Percentiles rank a stretch among this genome's conserved stretches.
Conservation (phyloP, 345 rosid species). For the Pistacia integerrima region DNA sequence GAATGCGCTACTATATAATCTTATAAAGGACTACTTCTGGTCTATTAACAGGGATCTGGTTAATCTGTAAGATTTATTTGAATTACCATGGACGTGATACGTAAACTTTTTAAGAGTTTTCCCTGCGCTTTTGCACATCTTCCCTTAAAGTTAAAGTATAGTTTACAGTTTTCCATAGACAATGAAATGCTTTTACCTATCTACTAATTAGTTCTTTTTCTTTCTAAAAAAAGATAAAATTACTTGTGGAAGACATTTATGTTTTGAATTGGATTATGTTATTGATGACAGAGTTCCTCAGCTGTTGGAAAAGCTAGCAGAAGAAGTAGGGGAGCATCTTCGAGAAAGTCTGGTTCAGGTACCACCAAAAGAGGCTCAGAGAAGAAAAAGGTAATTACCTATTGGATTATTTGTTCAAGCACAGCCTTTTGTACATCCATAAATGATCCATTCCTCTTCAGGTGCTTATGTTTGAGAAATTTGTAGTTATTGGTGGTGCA, state of each 20-base stretch:
- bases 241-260: background rate
- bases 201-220: background rate
- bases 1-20: too few relatives aligned
- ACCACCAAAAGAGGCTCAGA: slow-evolving; percentile 46
- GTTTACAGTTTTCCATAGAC: background rate
- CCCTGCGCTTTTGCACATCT: background rate
- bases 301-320: slow-evolving; percentile 45
- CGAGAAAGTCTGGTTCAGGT: slow-evolving; percentile 41
- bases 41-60: too few relatives aligned
- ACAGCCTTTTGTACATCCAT: background rate
- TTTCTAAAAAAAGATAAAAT: background rate
- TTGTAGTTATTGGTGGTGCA: too few relatives aligned
- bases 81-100: background rate
- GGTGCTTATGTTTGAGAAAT: background rate
- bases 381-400: slow-evolving; percentile 58
- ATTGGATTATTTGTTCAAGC: background rate
- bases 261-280: slow-evolving; percentile 21
- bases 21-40: too few relatives aligned
- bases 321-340: slow-evolving; percentile 47
- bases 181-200: background rate
- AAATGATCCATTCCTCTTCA: background rate
- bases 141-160: background rate
- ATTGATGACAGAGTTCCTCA: slow-evolving; percentile 39
- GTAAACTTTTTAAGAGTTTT: background rate
- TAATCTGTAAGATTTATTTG: too few relatives aligned